Percentiles rank a stretch among this genome's conserved stretches.
These are phyloP conservation scores for Pelargonium cotyledonis DNA, from an alignment of 441 rosid species.

Conservation along the genomic window DNA sequence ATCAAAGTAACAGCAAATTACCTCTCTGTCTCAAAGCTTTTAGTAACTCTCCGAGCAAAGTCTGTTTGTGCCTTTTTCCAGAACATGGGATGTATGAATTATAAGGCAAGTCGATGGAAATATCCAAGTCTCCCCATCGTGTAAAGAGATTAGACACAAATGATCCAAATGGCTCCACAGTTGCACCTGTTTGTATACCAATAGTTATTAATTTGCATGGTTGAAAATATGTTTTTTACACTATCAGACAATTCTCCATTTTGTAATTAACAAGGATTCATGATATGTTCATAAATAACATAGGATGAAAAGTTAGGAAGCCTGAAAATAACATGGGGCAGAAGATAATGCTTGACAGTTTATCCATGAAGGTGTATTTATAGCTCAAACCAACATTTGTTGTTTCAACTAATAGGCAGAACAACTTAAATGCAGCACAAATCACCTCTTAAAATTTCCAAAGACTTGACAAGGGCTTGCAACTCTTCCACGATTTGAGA, in stretches of 20 bases:
- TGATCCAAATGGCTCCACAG: slow-evolving; percentile 84
- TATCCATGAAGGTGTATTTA: no score
- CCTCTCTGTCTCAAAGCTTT: slow-evolving; percentile 58
- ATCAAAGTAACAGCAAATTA: slow-evolving; percentile 13
- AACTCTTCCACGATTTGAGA: no score
- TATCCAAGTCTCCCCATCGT: slow-evolving; percentile 76
- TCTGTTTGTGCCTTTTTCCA: slow-evolving; percentile 62
- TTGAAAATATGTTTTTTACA: background rate
- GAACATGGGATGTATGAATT: slow-evolving; percentile 49
- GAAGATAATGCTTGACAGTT: background rate
- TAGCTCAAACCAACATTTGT: background rate
- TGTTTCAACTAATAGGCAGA: background rate
- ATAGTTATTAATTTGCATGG: slow-evolving; percentile 10
- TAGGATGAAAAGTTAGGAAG: background rate
- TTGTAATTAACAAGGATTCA: background rate
- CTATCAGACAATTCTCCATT: background rate
- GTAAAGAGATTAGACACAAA: slow-evolving; percentile 80
- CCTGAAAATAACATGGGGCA: no score
- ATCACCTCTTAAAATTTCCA: no score
- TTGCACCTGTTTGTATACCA: slow-evolving; percentile 61
- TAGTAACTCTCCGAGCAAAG: slow-evolving; percentile 46
- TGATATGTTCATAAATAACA: no score
- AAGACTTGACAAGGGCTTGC: no score
- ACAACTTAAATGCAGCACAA: background rate
- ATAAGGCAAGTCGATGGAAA: slow-evolving; percentile 53